Conservation (phyloP, 805 yeast species). For the Zygoascus bituminiphila region DNA sequence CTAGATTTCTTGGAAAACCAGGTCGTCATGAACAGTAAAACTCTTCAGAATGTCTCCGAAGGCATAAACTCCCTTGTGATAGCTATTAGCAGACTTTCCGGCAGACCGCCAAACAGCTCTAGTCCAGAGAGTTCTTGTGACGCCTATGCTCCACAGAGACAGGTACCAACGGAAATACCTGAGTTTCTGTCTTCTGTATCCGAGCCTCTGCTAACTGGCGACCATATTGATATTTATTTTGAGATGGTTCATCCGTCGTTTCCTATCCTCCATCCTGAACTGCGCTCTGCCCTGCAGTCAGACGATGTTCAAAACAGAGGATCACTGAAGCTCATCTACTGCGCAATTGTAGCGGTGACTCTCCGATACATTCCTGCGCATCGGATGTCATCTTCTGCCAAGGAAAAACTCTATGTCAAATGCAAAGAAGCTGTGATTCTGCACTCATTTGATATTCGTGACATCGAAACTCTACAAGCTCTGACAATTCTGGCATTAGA, state of each 20-base stretch:
- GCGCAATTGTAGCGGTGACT: conserved; percentile 19
- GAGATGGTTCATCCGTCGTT: conserved; percentile 72
- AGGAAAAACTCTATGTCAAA: conserved; percentile 11
- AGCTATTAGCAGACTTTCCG: not conserved
- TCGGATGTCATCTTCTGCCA: conserved; percentile 7
- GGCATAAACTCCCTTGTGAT: not conserved
- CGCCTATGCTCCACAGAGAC: no score
- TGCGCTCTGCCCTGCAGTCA: conserved; percentile 4
- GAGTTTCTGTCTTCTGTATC: conserved; percentile 4
- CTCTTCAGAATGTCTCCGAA: not conserved
- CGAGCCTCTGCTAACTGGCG: conserved; percentile 6
- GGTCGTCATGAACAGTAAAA: not conserved
- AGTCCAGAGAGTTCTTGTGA: not conserved
- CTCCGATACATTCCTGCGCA: conserved; percentile 15
- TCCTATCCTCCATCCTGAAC: conserved; percentile 55
- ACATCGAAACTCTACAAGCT: conserved; percentile 20
- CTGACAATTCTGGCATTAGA: conserved; percentile 20
- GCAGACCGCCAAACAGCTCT: not conserved
- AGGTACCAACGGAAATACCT: not conserved
- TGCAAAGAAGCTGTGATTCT: conserved; percentile 19
- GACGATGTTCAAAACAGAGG: not conserved
- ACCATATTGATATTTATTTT: conserved; percentile 63
- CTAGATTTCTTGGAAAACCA: not conserved
- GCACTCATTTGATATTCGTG: conserved; percentile 17
- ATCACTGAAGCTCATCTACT: conserved; percentile 8